phyloP scores from a whole-genome alignment of 2,329 filamentous ascomycete species.

The Rugonectria rugulosa region DNA sequence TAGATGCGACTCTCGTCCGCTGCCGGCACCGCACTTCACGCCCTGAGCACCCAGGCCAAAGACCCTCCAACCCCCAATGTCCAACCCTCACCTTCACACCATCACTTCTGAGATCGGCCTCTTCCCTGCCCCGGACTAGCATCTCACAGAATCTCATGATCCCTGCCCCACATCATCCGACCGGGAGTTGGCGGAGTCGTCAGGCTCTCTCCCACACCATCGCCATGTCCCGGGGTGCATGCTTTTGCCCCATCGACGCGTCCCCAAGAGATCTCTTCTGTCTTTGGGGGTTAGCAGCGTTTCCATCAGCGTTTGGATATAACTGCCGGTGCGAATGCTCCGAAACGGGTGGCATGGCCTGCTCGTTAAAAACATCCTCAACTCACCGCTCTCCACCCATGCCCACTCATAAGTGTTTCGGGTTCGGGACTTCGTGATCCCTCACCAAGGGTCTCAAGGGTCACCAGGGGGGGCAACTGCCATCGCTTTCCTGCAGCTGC shows the following conservation, averaged over 20 bases:
- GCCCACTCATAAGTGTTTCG: not conserved
- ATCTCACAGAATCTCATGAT: conserved; percentile 41
- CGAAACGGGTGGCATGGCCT: conserved; percentile 23
- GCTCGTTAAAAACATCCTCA: conserved; percentile 9
- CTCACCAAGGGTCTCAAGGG: not conserved
- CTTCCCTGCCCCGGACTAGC: conserved; percentile 31
- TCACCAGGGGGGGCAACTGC: too few species aligned
- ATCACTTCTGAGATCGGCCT: conserved; percentile 35
- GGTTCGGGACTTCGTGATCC: not conserved
- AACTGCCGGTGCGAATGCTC: conserved; percentile 30
- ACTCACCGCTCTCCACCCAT: not conserved
- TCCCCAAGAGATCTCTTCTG: conserved; percentile 13
- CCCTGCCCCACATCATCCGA: conserved; percentile 42
- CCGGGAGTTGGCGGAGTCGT: conserved; percentile 28
- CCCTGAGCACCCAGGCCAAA: conserved; percentile 23
- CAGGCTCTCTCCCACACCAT: conserved; percentile 33
- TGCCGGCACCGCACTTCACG: conserved; percentile 26
- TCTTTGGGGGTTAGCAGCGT: conserved; percentile 11
- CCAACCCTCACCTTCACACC: conserved; percentile 32
- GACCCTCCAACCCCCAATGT: conserved; percentile 22
- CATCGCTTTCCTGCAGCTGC: not conserved
- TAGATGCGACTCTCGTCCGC: conserved; percentile 27
- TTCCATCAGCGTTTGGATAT: conserved; percentile 4
- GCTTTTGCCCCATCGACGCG: conserved; percentile 30
- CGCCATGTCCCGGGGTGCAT: conserved; percentile 18